These are phyloP conservation scores for Tilletia caries DNA, from an alignment of 1,284 basidiomycete genomes.

Conservation along the genomic window DNA sequence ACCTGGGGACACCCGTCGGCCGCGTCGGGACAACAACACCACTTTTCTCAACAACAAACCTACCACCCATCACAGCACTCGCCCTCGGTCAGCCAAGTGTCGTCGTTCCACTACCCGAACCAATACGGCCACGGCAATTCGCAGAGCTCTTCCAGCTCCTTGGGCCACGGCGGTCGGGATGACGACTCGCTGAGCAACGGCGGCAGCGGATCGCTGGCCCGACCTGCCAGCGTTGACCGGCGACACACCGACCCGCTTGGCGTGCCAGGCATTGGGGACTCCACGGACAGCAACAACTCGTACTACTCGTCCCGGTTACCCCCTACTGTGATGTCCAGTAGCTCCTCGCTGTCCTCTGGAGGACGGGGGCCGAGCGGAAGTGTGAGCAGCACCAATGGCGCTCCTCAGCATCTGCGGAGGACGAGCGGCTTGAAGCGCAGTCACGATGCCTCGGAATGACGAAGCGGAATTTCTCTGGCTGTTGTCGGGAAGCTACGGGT, in stretches of 20 bases:
- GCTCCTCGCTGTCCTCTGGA: not conserved
- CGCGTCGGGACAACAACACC: not conserved
- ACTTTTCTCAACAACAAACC: not conserved
- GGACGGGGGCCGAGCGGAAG: slow-evolving; percentile 5
- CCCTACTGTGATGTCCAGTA: not conserved
- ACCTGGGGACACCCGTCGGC: not conserved
- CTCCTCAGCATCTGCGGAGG: not conserved
- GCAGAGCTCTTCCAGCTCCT: not conserved
- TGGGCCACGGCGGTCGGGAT: not conserved
- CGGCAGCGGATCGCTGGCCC: not conserved
- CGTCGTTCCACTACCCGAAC: slow-evolving; percentile 1
- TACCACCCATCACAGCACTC: not conserved
- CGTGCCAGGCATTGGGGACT: not conserved
- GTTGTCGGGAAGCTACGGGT: no score
- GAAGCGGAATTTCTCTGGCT: not conserved
- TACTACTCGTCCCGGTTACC: not conserved
- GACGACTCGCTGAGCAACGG: not conserved
- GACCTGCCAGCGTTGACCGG: slow-evolving; percentile 5
- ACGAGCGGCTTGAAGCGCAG: slow-evolving; percentile 11
- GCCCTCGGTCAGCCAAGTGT: slow-evolving; percentile 3
- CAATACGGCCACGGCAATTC: not conserved
- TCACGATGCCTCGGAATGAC: slow-evolving; percentile 9
- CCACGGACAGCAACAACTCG: not conserved
- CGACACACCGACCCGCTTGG: slow-evolving; percentile 8
- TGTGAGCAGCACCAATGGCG: slow-evolving; percentile 6